These are phyloP conservation scores for Shiraia bambusicola DNA, from an alignment of 2,329 filamentous ascomycete genomes.

Conservation along the genomic window DNA sequence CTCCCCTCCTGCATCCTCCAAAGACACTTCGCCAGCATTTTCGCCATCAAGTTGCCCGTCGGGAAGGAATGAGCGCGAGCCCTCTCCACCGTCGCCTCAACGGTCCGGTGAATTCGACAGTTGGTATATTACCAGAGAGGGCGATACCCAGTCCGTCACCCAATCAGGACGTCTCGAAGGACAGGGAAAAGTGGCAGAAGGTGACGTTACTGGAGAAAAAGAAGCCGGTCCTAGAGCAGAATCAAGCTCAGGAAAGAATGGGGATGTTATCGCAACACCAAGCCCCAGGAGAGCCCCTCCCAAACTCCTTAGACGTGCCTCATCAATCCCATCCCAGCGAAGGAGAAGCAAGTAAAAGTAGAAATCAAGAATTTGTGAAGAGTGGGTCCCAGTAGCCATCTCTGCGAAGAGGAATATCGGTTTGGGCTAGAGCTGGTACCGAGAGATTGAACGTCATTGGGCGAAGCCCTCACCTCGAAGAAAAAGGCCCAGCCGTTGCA, in stretches of 20 bases:
- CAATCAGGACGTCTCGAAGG: slow-evolving; percentile 25
- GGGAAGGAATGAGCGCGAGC: slow-evolving; percentile 28
- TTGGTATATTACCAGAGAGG: slow-evolving; percentile 36
- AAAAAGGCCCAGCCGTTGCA: slow-evolving; percentile 22
- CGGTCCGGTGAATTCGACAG: slow-evolving; percentile 39
- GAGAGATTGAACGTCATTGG: slow-evolving; percentile 33
- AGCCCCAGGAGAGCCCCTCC: slow-evolving; percentile 39
- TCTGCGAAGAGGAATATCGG: slow-evolving; percentile 34
- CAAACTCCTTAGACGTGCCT: slow-evolving; percentile 37
- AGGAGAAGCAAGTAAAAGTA: slow-evolving; percentile 6
- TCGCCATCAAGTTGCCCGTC: slow-evolving; percentile 36
- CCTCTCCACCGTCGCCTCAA: slow-evolving; percentile 42
- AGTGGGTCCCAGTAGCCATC: slow-evolving; percentile 17
- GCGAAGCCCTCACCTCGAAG: slow-evolving; percentile 32
- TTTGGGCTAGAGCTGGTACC: slow-evolving; percentile 37
- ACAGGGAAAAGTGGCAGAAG: slow-evolving; percentile 24
- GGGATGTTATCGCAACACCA: slow-evolving; percentile 22
- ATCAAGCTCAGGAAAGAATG: slow-evolving; percentile 7
- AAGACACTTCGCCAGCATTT: slow-evolving; percentile 25
- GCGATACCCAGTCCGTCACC: slow-evolving; percentile 28
- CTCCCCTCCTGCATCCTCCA: slow-evolving; percentile 33
- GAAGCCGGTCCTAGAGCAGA: slow-evolving; percentile 10
- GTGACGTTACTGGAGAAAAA: slow-evolving; percentile 27
- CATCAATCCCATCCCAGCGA: slow-evolving; percentile 21
- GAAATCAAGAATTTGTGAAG: slow-evolving; percentile 2